Conservation (phyloP, 108 stramenopile genomes). For the Cylindrotheca closterium region DNA sequence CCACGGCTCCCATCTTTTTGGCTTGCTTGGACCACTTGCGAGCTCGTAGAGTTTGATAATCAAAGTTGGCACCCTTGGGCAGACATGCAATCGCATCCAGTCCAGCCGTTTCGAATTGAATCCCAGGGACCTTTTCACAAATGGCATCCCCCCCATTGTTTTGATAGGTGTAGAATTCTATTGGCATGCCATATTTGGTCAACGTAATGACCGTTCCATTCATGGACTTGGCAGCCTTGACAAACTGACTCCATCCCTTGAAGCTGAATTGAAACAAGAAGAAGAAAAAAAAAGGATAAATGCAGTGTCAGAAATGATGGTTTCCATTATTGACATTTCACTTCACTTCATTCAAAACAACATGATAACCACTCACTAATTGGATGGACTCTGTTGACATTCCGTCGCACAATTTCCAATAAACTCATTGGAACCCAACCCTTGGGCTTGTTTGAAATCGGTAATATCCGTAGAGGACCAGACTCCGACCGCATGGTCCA, state of each 20-base stretch:
- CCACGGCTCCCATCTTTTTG: slow-evolving; percentile 35
- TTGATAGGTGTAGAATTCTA: slow-evolving; percentile 47
- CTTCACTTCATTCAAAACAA: too few relatives aligned
- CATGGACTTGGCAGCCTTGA: slow-evolving; percentile 53
- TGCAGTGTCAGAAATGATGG: too few relatives aligned
- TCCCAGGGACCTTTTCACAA: slow-evolving; percentile 10
- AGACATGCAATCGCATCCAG: slow-evolving; percentile 56
- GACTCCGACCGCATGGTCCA: slow-evolving; percentile 40
- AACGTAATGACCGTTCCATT: slow-evolving; percentile 36
- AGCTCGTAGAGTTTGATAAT: slow-evolving; percentile 8
- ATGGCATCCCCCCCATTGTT: slow-evolving; percentile 16
- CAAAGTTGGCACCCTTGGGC: slow-evolving; percentile 26
- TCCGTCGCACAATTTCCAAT: slow-evolving; percentile 44
- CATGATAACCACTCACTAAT: not conserved
- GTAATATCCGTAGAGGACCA: slow-evolving; percentile 32
- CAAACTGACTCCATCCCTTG: slow-evolving; percentile 64
- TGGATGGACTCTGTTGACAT: not conserved
- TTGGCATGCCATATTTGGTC: slow-evolving; percentile 29
- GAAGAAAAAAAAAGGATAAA: too few relatives aligned
- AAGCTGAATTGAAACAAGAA: slow-evolving; percentile 5
- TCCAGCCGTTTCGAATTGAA: slow-evolving; percentile 29
- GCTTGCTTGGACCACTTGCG: slow-evolving; percentile 39
- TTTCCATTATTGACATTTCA: too few relatives aligned
- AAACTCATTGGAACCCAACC: slow-evolving; percentile 35
- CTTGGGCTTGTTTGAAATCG: slow-evolving; percentile 34